Evolutionary conservation across 495 filamentous ascomycete genomes (phyloP).

Genomic region (Aspergillus ellipticus): DNA sequence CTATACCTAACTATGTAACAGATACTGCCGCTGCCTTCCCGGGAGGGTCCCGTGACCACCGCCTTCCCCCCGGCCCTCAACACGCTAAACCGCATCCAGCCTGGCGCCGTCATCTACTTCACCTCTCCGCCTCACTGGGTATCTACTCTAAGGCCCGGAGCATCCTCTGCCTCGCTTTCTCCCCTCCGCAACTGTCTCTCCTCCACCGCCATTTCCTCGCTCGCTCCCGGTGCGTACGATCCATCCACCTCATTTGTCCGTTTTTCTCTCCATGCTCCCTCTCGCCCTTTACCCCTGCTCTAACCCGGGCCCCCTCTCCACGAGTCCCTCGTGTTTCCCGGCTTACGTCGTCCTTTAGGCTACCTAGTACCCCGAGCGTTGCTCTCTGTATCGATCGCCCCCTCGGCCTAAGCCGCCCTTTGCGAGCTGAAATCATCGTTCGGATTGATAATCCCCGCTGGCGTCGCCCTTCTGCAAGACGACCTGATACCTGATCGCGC

Average conservation of each 20-base stretch:
- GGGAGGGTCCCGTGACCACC: constrained; percentile 30
- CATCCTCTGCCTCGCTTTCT: constrained; percentile 16
- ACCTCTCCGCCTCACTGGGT: constrained; percentile 27
- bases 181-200: constrained; percentile 3
- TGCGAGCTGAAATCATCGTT: constrained; percentile 25
- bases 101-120: constrained; percentile 18
- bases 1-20: no score
- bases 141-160: constrained; percentile 14
- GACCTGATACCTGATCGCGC: constrained; percentile 25
- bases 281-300: constrained; percentile 11
- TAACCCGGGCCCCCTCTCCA: constrained; percentile 8
- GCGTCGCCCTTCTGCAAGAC: constrained; percentile 31
- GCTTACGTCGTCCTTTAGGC: constrained; percentile 23
- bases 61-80: neutral
- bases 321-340: constrained; percentile 16
- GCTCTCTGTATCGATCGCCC: neutral
- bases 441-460: constrained; percentile 25
- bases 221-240: constrained; percentile 18
- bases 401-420: constrained; percentile 11
- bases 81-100: constrained; percentile 28
- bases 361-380: constrained; percentile 12
- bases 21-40: neutral
- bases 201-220: constrained; percentile 21
- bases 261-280: neutral
- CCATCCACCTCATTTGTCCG: constrained; percentile 15